Evolutionary conservation across 2,329 filamentous ascomycete genomes (phyloP).

Genomic region (Scleromitrula shiraiana): DNA sequence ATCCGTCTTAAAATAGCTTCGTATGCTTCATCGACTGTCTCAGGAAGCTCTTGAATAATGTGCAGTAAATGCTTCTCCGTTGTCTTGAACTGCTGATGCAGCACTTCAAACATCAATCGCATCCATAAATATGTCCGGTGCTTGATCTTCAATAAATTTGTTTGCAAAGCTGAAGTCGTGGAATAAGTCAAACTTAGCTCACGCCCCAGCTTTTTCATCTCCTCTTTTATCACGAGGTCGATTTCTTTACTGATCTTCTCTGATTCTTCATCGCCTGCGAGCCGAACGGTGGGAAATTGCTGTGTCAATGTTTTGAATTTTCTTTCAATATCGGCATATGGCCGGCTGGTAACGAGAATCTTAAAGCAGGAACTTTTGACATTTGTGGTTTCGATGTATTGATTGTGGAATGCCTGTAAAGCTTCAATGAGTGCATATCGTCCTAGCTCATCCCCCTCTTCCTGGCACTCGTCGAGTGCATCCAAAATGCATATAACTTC

Average conservation of each 20-base stretch:
- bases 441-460: no score
- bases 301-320: not conserved
- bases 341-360: slow-evolving; percentile 1
- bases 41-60: not conserved
- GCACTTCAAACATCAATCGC: not conserved
- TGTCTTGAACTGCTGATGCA: not conserved
- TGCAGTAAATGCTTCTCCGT: not conserved
- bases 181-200: not conserved
- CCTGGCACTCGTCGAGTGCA: slow-evolving; percentile 1
- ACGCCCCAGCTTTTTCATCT: slow-evolving; percentile 1
- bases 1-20: not conserved
- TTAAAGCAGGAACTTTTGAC: not conserved
- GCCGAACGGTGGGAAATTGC: not conserved
- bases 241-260: slow-evolving; percentile 6
- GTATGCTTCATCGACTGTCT: not conserved
- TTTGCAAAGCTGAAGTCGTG: slow-evolving; percentile 1
- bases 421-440: not conserved
- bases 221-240: slow-evolving; percentile 4
- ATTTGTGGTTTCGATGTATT: not conserved
- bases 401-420: not conserved
- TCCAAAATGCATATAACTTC: slow-evolving; percentile 4
- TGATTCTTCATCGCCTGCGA: slow-evolving; percentile 2
- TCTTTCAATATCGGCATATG: not conserved
- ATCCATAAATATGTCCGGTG: slow-evolving; percentile 9
- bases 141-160: not conserved